Base-by-base conservation (phyloP, 1,284 basidiomycete species). In the Cutaneotrichosporon cyanovorans region DNA sequence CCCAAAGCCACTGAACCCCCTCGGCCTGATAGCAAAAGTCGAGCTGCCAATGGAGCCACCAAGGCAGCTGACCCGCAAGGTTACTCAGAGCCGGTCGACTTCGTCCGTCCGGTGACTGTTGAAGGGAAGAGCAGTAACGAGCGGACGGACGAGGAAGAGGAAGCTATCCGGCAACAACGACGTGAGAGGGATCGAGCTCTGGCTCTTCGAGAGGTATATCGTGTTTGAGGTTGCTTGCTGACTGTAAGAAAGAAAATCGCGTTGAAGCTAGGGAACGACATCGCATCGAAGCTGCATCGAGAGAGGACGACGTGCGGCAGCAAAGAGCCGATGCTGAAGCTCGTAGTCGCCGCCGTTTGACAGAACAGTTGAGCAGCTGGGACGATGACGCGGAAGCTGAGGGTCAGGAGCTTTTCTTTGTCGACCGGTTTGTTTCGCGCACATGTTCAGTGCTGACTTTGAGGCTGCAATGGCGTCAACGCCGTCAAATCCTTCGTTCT, bases 81-180 rank as follows among this genome's bases (percentile, higher is more conserved):
- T 0, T 88, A 88, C 57, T 76, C 73, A 58, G 83, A 85, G 60
- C 83, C 87, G 6, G 80, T 85, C 14, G 78, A 80, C 0, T 93
- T 92, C 63, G 86, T 91, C 4, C 83, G 78, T 63, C 79, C 79
- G 0, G 80, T 82, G 50, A 76, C 79, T 14, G 64, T 58, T 0
- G 69, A 72, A 23, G 63, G 58, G 5, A 69, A 65, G 41, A 60
- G 51, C n/a, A 61, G 63, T 10, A 63, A 72, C 2, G 72, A 74
- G 36, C 84, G 87, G 66, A 85, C 85, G 0, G 88, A 93, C 55
- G 86, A 89, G 63, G 86, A 91, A 60, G 73, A 87, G 41, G 88
- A 91, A 65, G 77, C 77, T 16, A 81, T 89, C 46, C 73, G 86
- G 50, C 82, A 80, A 60, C 84, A 86, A 60, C 77, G 79, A 6